Evolutionary conservation across 192 early-diverging fungal genomes (phyloP), one percentile per base, ranked within the genome.

Genomic region (Funneliformis geosporum): DNA sequence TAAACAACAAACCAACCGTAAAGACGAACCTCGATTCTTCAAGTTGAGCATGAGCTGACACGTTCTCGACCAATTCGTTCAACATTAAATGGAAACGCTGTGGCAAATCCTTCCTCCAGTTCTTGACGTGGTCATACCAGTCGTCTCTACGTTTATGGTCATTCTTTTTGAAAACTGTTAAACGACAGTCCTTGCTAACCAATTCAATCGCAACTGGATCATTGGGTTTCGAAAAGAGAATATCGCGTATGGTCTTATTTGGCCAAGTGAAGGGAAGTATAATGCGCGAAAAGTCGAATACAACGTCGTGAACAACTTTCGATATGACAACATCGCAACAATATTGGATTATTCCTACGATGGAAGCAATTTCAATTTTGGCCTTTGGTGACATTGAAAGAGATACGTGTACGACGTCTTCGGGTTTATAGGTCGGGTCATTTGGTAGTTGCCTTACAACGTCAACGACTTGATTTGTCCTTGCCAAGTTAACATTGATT

Each of bases 41-140:
- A 16, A 79, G 40, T 68, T 79, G 23, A 44, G 77, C 77, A 40
- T 79, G 77, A 11, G 77, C 77, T 8, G 77, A 70, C n/a, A 79
- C 67, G 70, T 79, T 79, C 42, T 79, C 77, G 9, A 79, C 77
- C 2, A 79, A 60, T 79, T 79, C 77, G 16, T 70, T 79, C 23
- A 79, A 79, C 77, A 79, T 69, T 14, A 79, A 44, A 55, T 79
- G 77, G n/a, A 79, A 79, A 28, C 67, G 38, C 4, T 33, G 2
- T 33, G 77, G 77, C 28, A 79, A 25, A 70, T 79, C 65, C 12
- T 47, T 47, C 40, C 55, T 47, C 77, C 77, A 79, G 40, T 79
- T 68, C 21, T 79, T 79, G 21, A 79, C 14, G 10, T 47, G 25
- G 4, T 79, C 77, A 60, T 79, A 79, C 77, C 77, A 79, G 8